Evolutionary conservation across 1,139 yeast species (phyloP).

Genomic region (Zhuliangozyma parablackwelliae): DNA sequence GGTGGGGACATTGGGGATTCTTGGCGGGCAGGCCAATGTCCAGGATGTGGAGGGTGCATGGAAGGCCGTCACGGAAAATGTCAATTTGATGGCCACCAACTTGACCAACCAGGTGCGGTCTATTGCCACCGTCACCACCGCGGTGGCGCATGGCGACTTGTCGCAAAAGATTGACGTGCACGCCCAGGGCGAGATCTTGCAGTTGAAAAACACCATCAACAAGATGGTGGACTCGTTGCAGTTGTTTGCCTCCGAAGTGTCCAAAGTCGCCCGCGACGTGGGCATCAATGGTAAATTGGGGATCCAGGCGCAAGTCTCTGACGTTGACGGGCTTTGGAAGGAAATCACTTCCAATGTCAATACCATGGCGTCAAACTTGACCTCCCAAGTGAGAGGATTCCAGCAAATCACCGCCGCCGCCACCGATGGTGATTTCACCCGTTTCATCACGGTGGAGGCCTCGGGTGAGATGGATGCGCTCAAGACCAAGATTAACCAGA

Average conservation of each 20-base stretch:
- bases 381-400: conserved; percentile 89
- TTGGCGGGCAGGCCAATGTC: conserved; percentile 90
- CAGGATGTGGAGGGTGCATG: conserved; percentile 92
- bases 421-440: conserved; percentile 87
- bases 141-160: conserved; percentile 87
- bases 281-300: conserved; percentile 92
- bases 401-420: conserved; percentile 94
- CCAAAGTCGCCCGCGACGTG: conserved; percentile 86
- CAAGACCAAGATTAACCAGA: conserved; percentile 85
- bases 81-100: conserved; percentile 85
- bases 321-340: conserved; percentile 89
- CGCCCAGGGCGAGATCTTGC: conserved; percentile 83
- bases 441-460: conserved; percentile 87
- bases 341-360: conserved; percentile 91
- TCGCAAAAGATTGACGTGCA: conserved; percentile 85
- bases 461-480: conserved; percentile 92
- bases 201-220: conserved; percentile 74
- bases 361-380: conserved; percentile 87
- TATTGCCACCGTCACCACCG: conserved; percentile 87
- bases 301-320: conserved; percentile 86
- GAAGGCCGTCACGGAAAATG: conserved; percentile 88
- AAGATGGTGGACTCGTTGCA: conserved; percentile 91
- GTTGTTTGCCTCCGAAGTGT: conserved; percentile 82
- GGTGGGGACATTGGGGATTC: conserved; percentile 84
- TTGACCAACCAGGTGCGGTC: conserved; percentile 86